phyloP scores from a whole-genome alignment of 495 filamentous ascomycete genomes.

The Parathielavia hyrcaniae region DNA sequence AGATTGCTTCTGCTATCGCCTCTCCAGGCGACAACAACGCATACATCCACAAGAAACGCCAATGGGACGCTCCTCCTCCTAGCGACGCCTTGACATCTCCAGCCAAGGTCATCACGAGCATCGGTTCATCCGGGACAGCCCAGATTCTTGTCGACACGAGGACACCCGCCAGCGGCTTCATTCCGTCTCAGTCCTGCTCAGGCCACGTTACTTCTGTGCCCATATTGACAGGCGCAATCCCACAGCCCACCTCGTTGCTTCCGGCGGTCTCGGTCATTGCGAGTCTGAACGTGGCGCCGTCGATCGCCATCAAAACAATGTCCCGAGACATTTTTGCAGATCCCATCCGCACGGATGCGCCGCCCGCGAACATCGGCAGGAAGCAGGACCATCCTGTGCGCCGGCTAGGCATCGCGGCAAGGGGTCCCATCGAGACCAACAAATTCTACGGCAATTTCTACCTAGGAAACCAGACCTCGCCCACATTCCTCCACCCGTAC shows the following conservation, averaged over 20 bases:
- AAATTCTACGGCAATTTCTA: slow-evolving; percentile 94
- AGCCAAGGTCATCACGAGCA: slow-evolving; percentile 24
- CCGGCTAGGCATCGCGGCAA: slow-evolving; percentile 37
- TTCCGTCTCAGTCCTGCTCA: slow-evolving; percentile 18
- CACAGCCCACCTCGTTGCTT: slow-evolving; percentile 23
- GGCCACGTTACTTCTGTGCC: slow-evolving; percentile 22
- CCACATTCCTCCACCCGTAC: slow-evolving; percentile 82
- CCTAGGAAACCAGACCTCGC: slow-evolving; percentile 62
- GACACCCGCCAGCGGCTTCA: slow-evolving; percentile 18
- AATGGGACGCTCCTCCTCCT: slow-evolving; percentile 1
- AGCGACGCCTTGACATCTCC: slow-evolving; percentile 13
- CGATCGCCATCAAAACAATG: slow-evolving; percentile 17
- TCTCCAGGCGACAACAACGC: neutral
- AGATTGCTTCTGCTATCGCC: slow-evolving; percentile 2
- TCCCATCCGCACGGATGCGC: slow-evolving; percentile 56
- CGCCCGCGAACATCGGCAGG: slow-evolving; percentile 50
- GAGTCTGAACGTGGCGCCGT: neutral
- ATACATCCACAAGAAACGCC: neutral
- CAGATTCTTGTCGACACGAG: slow-evolving; percentile 21
- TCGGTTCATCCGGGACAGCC: slow-evolving; percentile 19
- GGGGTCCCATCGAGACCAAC: slow-evolving; percentile 64
- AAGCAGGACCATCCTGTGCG: slow-evolving; percentile 40
- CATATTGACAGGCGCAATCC: slow-evolving; percentile 20
- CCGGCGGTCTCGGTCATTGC: neutral
- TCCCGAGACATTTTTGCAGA: slow-evolving; percentile 43